Conservation (phyloP, 371 early-diverging fungal genomes). For the Funneliformis caledonium region DNA sequence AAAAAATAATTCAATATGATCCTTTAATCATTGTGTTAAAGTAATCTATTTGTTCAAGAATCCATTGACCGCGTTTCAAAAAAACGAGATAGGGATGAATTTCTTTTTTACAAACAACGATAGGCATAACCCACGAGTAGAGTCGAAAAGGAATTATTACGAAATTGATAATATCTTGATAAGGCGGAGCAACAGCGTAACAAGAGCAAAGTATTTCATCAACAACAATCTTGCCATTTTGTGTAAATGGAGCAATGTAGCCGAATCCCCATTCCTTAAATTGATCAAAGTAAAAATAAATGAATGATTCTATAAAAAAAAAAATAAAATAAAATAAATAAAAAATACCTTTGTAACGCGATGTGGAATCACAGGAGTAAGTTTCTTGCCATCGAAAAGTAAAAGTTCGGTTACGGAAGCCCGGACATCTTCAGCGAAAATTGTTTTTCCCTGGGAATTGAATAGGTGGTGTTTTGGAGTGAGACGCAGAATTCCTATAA, state of each 20-base stretch:
- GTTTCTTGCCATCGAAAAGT: background rate
- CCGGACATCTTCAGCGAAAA: slow-evolving; percentile 1
- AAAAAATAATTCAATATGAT: too few species aligned
- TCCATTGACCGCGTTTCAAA: background rate
- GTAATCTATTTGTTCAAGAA: too few species aligned
- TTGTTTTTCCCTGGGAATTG: too few species aligned
- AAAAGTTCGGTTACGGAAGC: background rate
- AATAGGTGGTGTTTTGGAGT: too few species aligned
- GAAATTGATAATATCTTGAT: slow-evolving; percentile 18
- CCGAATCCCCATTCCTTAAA: slow-evolving; percentile 16
- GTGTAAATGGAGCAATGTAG: slow-evolving; percentile 30
- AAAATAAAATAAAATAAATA: background rate
- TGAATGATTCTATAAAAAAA: background rate
- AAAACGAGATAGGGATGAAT: background rate
- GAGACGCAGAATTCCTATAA: too few species aligned
- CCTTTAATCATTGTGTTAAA: too few species aligned
- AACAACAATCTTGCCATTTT: slow-evolving; percentile 25
- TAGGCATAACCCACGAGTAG: background rate
- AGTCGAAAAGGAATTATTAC: background rate
- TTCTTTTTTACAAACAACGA: background rate
- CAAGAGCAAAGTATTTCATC: slow-evolving; percentile 35
- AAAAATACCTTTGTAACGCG: background rate
- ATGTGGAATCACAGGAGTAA: background rate
- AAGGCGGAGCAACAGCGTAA: slow-evolving; percentile 6
- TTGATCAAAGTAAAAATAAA: background rate